These are phyloP conservation scores for Colletotrichum theobromicola DNA, from an alignment of 2,329 filamentous ascomycete genomes.

Conservation along the genomic window DNA sequence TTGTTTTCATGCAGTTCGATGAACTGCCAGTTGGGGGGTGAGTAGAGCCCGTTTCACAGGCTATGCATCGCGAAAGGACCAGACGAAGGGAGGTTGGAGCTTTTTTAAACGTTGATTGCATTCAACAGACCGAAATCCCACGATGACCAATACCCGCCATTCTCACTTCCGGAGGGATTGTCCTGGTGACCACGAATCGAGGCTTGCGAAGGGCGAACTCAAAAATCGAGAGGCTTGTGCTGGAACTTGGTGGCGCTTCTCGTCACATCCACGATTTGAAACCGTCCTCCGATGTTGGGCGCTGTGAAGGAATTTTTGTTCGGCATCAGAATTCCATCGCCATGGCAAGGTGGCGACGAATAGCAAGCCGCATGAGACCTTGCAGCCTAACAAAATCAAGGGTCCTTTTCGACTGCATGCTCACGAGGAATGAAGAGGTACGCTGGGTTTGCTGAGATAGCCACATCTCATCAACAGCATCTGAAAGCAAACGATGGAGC, in stretches of 20 bases:
- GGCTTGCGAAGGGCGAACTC: background rate
- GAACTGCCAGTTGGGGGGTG: background rate
- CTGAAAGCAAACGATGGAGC: fast-evolving
- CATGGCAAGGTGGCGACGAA: background rate
- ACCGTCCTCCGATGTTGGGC: background rate
- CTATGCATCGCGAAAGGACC: background rate
- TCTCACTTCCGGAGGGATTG: background rate
- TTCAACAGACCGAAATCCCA: too few species aligned
- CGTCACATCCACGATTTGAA: background rate
- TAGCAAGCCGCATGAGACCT: background rate
- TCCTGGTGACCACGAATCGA: background rate
- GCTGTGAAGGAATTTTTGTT: background rate
- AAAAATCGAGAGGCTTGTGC: background rate
- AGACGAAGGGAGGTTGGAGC: background rate
- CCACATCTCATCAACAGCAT: background rate
- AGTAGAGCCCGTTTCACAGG: background rate
- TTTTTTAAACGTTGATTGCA: background rate
- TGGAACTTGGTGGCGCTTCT: background rate
- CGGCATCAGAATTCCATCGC: background rate
- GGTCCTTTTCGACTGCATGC: too few species aligned
- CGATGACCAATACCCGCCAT: too few species aligned
- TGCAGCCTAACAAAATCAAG: too few species aligned
- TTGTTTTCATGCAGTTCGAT: background rate
- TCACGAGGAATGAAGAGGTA: too few species aligned
- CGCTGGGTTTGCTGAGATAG: background rate